Conservation (phyloP, 2,329 filamentous ascomycete genomes). For the Exophiala viscosa region DNA sequence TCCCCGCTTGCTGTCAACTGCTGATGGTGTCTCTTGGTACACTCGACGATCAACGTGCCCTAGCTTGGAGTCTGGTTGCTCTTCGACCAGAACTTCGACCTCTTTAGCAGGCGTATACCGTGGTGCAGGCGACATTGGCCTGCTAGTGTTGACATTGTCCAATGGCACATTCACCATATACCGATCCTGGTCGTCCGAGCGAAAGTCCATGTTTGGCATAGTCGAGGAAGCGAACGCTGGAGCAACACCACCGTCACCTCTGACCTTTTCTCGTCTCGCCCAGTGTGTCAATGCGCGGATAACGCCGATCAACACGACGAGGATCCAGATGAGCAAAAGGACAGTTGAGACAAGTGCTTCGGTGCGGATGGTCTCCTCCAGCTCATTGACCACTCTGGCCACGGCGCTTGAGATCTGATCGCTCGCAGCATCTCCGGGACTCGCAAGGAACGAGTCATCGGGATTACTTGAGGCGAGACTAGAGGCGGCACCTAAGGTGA, state of each 20-base stretch:
- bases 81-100: constrained; percentile 20
- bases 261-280: constrained; percentile 56
- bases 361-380: constrained; percentile 65
- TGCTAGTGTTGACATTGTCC: constrained; percentile 29
- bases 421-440: constrained; percentile 66
- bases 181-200: constrained; percentile 27
- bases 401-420: constrained; percentile 81
- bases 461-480: constrained; percentile 52
- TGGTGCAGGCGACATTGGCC: constrained; percentile 26
- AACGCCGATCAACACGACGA: constrained; percentile 72
- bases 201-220: constrained; percentile 20
- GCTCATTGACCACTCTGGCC: constrained; percentile 61
- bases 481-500: constrained; percentile 70
- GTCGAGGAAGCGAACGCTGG: constrained; percentile 25
- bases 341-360: constrained; percentile 76
- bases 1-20: constrained; percentile 17
- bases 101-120: constrained; percentile 28
- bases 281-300: constrained; percentile 62
- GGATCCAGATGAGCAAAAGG: constrained; percentile 71
- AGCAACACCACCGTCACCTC: constrained; percentile 56
- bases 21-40: constrained; percentile 30
- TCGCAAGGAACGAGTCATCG: constrained; percentile 68
- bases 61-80: constrained; percentile 41
- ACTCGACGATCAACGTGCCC: constrained; percentile 41
- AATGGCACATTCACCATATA: constrained; percentile 38